phyloP scores from a whole-genome alignment of 2,329 filamentous ascomycete species.

The Stylonectria norvegica region DNA sequence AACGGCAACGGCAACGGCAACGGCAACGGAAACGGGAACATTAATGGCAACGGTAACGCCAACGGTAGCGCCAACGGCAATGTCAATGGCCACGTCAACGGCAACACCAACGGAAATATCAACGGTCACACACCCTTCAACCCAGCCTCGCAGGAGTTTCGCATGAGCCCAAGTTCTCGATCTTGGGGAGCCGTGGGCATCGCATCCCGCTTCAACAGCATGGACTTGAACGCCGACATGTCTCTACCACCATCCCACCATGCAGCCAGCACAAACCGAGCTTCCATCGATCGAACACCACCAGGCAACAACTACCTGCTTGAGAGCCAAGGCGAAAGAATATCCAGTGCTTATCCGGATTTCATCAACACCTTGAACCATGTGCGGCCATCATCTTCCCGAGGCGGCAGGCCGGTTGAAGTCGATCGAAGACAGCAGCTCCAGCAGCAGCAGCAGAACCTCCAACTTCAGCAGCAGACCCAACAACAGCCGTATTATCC shows the following conservation, averaged over 20 bases:
- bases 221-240: slow-evolving; percentile 34
- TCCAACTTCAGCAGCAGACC: too few relatives aligned
- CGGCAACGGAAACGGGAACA: neutral
- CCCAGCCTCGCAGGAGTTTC: slow-evolving; percentile 38
- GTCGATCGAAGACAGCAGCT: slow-evolving; percentile 36
- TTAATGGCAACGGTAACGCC: neutral
- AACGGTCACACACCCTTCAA: slow-evolving; percentile 24
- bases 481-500: slow-evolving; percentile 33
- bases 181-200: slow-evolving; percentile 40
- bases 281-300: slow-evolving; percentile 39
- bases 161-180: slow-evolving; percentile 46
- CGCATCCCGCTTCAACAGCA: slow-evolving; percentile 24
- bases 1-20: neutral
- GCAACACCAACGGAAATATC: slow-evolving; percentile 30
- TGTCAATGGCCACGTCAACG: slow-evolving; percentile 18
- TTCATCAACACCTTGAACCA: too few relatives aligned
- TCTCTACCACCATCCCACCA: too few relatives aligned
- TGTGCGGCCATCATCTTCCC: slow-evolving; percentile 32
- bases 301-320: slow-evolving; percentile 29
- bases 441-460: slow-evolving; percentile 30
- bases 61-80: neutral
- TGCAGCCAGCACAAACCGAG: too few relatives aligned
- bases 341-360: too few relatives aligned
- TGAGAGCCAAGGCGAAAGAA: too few relatives aligned
- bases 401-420: slow-evolving; percentile 36